phyloP scores from a whole-genome alignment of 2,329 filamentous ascomycete genomes.

The Penicillium sp. region DNA sequence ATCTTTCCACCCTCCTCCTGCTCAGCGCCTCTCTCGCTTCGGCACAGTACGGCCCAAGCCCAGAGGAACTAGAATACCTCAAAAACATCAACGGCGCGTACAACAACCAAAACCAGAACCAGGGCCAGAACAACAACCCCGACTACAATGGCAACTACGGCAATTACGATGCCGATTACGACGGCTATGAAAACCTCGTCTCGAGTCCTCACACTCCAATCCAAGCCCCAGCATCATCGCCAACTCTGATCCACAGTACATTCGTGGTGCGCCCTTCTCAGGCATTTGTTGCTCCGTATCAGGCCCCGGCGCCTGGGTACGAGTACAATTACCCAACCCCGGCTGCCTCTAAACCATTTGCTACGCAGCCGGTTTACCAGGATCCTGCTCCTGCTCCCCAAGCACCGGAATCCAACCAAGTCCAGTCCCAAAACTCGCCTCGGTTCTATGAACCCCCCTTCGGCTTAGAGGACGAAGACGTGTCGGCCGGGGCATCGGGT shows the following conservation, averaged over 20 bases:
- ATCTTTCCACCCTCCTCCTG: conserved; percentile 16
- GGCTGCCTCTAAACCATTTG: background rate
- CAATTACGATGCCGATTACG: background rate
- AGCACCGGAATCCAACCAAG: background rate
- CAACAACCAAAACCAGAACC: background rate
- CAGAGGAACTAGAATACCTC: background rate
- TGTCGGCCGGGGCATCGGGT: background rate
- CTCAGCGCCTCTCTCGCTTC: conserved; percentile 19
- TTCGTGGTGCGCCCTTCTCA: background rate
- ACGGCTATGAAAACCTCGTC: background rate
- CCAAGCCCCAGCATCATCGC: background rate
- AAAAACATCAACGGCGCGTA: background rate
- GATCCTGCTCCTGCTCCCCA: background rate
- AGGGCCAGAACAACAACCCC: background rate
- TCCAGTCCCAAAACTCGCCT: no score
- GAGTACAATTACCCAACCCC: background rate
- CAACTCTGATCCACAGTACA: background rate
- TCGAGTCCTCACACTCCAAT: background rate
- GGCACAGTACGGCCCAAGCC: conserved; percentile 2
- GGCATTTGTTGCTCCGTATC: background rate
- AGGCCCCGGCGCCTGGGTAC: background rate
- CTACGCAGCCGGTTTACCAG: background rate
- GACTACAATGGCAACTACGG: background rate
- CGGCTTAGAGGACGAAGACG: background rate
- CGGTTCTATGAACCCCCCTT: background rate